Percentiles rank a stretch among this genome's conserved stretches.
Conservation (phyloP, 129 eudicot species). For the Oenanthe sinensis region DNA sequence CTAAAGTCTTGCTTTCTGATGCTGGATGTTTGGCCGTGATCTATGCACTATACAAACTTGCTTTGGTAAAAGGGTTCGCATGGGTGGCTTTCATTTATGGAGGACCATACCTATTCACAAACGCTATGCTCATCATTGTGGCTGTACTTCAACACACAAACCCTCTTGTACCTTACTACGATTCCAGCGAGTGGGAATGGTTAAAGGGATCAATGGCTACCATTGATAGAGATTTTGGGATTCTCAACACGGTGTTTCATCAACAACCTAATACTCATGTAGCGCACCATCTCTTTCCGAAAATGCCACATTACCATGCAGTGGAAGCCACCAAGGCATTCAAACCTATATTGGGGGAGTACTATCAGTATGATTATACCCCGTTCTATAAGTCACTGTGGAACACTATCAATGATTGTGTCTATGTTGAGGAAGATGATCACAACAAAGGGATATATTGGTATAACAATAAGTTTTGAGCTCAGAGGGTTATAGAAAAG, state of each 20-base stretch:
- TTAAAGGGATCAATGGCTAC: too few species aligned
- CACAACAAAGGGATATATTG: slow-evolving; percentile 32
- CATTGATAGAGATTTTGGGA: neutral
- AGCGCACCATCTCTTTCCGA: neutral
- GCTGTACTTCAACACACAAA: neutral
- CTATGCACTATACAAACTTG: slow-evolving; percentile 18
- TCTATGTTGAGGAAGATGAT: slow-evolving; percentile 31
- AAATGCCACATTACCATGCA: neutral
- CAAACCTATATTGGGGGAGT: slow-evolving; percentile 36
- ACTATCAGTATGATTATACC: slow-evolving; percentile 12
- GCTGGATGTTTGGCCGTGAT: slow-evolving; percentile 3
- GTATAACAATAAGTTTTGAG: slow-evolving; percentile 30
- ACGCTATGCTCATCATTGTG: slow-evolving; percentile 12
- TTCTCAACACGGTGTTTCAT: slow-evolving; percentile 31
- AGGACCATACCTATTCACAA: slow-evolving; percentile 28
- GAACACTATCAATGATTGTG: slow-evolving; percentile 40
- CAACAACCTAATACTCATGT: slow-evolving; percentile 9
- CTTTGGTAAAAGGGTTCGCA: slow-evolving; percentile 15
- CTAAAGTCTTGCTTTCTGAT: slow-evolving; percentile 27
- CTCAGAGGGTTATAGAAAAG: too few species aligned
- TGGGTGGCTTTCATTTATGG: too few species aligned
- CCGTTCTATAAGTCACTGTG: slow-evolving; percentile 22
- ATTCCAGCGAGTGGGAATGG: too few species aligned
- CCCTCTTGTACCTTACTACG: slow-evolving; percentile 39
- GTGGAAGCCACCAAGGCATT: neutral